Base-by-base conservation (phyloP, 2,329 filamentous ascomycete species). In the Madurella fahalii region DNA sequence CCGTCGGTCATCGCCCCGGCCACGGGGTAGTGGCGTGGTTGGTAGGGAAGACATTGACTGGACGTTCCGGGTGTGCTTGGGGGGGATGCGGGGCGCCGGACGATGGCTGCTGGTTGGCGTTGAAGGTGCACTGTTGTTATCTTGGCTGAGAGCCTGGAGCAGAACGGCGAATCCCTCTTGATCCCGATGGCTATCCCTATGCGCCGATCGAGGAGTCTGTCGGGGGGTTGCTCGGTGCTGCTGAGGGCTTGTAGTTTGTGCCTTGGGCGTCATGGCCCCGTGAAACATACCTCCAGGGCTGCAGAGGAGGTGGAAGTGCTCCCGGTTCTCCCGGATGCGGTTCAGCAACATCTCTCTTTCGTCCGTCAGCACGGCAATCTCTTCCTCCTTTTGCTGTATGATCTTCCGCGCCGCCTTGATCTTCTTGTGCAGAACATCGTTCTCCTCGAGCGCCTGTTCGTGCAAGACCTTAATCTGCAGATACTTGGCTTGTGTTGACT, bases 21-120 rank as follows among this genome's bases (percentile, higher is more conserved):
- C 71, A 47, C 81, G 78, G 42, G 76, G 69, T 13, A 82, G 78
- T 9, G 90, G 90, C 2, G 90, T 95, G 5, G 84, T 84, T 8
- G 90, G 90, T 5, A 96, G 75, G 1, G 91, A 94, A 0, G 91
- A 95, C 68, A 95, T 77, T 43, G 90, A 94, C 68, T 95, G 90
- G 31, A 85, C 83, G 55, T 86, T 89, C 61, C 90, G 84, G 16
- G 80, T 82, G 68, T 95, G 90, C 53, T 82, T 83, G 52, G 80
- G 74, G 55, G 68, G 78, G 65, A 74, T 79, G 69, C 71, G 78
- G 57, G 69, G 74, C 25, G 68, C 74, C 59, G 68, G 73, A 54
- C 73, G 79, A 68, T 71, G 71, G 32, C 69, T 68, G 5, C 74
- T 67, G 20, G 77, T 73, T 0, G 89, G 88, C 0, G 88, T 92